Conservation (phyloP, 2,329 filamentous ascomycete species). For the Akanthomyces muscarius region DNA sequence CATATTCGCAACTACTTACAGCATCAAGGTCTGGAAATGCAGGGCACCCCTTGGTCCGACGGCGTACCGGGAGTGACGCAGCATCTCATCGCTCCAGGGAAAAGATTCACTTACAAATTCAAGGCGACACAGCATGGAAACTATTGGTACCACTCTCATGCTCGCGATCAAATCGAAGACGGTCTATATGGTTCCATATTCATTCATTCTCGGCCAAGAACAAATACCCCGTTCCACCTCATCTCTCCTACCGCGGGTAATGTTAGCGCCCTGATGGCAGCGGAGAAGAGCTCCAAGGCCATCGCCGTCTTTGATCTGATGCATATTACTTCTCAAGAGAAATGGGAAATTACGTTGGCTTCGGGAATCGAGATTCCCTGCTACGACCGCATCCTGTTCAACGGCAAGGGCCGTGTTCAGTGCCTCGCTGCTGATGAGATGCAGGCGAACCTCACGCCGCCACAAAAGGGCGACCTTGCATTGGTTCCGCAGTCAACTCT, state of each 20-base stretch:
- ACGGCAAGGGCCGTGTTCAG: slow-evolving; percentile 55
- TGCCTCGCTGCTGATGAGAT: slow-evolving; percentile 47
- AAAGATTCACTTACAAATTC: slow-evolving; percentile 50
- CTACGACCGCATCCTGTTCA: slow-evolving; percentile 58
- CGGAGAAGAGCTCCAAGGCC: slow-evolving; percentile 44
- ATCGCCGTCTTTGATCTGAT: slow-evolving; percentile 55
- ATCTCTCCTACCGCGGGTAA: slow-evolving; percentile 37
- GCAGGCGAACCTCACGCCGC: slow-evolving; percentile 31
- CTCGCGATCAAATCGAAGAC: slow-evolving; percentile 53
- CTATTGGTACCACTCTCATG: slow-evolving; percentile 60
- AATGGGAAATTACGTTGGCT: slow-evolving; percentile 39
- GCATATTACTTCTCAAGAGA: slow-evolving; percentile 48
- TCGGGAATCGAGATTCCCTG: slow-evolving; percentile 50
- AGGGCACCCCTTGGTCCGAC: slow-evolving; percentile 55
- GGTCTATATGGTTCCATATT: slow-evolving; percentile 55
- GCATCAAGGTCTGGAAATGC: slow-evolving; percentile 44
- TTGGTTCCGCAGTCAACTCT: slow-evolving; percentile 30
- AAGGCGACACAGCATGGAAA: slow-evolving; percentile 53
- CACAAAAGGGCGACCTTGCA: slow-evolving; percentile 30
- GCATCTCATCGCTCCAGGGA: slow-evolving; percentile 44
- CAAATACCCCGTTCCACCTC: slow-evolving; percentile 44
- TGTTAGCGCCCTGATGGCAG: slow-evolving; percentile 42
- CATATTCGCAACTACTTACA: background rate
- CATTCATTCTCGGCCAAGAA: slow-evolving; percentile 36
- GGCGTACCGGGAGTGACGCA: slow-evolving; percentile 57